Evolutionary conservation across 2,329 filamentous ascomycete genomes (phyloP), one percentile per base, ranked within the genome.

Genomic region (Ambrosiella xylebori): DNA sequence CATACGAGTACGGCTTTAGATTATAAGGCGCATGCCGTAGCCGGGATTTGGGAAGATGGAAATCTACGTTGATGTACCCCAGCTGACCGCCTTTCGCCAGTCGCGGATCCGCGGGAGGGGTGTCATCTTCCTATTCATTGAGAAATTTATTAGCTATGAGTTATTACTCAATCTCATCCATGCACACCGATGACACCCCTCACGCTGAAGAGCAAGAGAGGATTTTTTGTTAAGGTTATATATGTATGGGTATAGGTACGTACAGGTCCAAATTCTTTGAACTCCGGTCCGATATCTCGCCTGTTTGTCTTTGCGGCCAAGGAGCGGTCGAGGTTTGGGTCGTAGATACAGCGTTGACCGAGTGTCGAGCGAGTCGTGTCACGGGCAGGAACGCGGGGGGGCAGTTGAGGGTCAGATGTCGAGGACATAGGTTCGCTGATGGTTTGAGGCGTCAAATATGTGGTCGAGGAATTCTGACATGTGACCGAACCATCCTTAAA

Each of bases 91-190:
- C 71, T 72, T 84, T 74, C 65, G 80, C 80, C 61, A 95, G 76
- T 65, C 93, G 86, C 63, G 93, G 93, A 71, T 98, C 93, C 64
- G 80, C 74, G 67, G 86, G 81, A 70, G 81, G 80, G 74, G 80
- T 79, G 73, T 88, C 84, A 81, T 90, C 84, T 78, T 86, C 81
- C 81, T 86, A 78, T 73, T 75, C 74, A 73, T 68, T 17, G 68
- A 66, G 67, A 78, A 82, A 77, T 66, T 66, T 59, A 62, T 61
- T 61, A 61, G 59, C 59, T 51, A 57, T 58, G 38, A 56, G 53
- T 52, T 58, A 38, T 61, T 35, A 35, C 54, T 57, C 41, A 38
- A 56, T 45, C 49, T 53, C 38, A 58, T 54, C 50, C 55, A 57
- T 59, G 51, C 52, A 58, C 51, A 51, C 71, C 76, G 77, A 81